Conservation (phyloP, 371 early-diverging fungal species). For the Lichtheimia hyalospora region DNA sequence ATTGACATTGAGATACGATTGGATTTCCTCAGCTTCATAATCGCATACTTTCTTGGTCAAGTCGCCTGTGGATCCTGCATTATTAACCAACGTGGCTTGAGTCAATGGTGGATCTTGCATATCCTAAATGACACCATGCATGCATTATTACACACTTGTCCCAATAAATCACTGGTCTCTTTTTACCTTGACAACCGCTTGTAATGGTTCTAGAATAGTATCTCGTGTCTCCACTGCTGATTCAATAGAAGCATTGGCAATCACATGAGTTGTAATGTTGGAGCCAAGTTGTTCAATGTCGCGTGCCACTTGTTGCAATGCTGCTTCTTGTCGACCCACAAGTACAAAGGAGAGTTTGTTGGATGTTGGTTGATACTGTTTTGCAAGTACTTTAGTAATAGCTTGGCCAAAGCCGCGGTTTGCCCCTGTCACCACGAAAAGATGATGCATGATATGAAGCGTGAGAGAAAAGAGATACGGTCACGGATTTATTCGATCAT, state of each 20-base stretch:
- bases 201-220: neutral
- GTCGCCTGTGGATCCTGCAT: slow-evolving; percentile 82
- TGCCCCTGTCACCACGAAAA: slow-evolving; percentile 81
- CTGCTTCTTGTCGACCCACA: slow-evolving; percentile 48
- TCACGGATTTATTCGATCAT: too few relatives aligned
- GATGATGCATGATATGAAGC: slow-evolving; percentile 21
- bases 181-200: slow-evolving; percentile 10
- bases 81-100: slow-evolving; percentile 68
- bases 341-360: slow-evolving; percentile 45
- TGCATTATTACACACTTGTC: too few relatives aligned
- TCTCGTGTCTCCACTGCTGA: neutral
- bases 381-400: slow-evolving; percentile 48
- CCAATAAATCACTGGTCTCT: too few relatives aligned
- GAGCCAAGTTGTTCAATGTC: slow-evolving; percentile 4
- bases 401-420: slow-evolving; percentile 79
- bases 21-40: slow-evolving; percentile 48
- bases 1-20: slow-evolving; percentile 60
- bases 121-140: neutral
- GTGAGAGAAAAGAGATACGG: neutral
- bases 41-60: slow-evolving; percentile 64
- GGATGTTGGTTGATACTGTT: slow-evolving; percentile 5
- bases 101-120: slow-evolving; percentile 21
- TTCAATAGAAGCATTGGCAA: slow-evolving; percentile 16
- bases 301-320: slow-evolving; percentile 21
- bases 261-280: slow-evolving; percentile 3